These are phyloP conservation scores for Diaporthe nobilis DNA, from an alignment of 2,329 filamentous ascomycete genomes.

Conservation along the genomic window DNA sequence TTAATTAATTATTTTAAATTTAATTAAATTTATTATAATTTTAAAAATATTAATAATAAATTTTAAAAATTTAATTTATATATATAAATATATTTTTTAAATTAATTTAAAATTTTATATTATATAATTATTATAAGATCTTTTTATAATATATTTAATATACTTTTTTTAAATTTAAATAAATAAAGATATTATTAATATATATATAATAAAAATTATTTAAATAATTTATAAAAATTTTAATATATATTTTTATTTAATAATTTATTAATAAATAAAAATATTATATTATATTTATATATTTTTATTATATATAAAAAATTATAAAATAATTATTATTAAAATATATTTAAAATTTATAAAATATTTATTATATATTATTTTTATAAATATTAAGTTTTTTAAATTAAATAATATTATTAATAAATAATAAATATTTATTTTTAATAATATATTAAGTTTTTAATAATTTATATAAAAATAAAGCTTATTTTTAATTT, in stretches of 20 bases:
- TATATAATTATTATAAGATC: neutral
- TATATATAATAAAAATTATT: neutral
- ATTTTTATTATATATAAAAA: neutral
- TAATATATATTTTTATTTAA: slow-evolving; percentile 1
- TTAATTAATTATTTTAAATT: neutral
- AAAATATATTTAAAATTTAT: neutral
- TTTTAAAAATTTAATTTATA: neutral
- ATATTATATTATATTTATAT: neutral
- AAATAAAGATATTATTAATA: slow-evolving; percentile 16
- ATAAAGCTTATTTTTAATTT: too few relatives aligned
- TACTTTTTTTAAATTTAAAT: neutral
- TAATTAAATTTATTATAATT: neutral
- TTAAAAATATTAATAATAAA: too few relatives aligned
- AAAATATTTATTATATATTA: neutral
- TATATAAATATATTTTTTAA: slow-evolving; percentile 1
- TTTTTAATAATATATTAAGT: too few relatives aligned
- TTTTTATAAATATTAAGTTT: too few relatives aligned
- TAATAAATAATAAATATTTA: too few relatives aligned
- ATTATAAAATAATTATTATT: neutral
- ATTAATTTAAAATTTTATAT: too few relatives aligned
- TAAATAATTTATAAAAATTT: neutral
- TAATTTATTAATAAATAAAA: neutral
- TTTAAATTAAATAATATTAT: too few relatives aligned
- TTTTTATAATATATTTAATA: neutral
- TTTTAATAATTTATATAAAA: too few relatives aligned